Evolutionary conservation across 495 filamentous ascomycete species (phyloP), one percentile per base, ranked within the genome.

Genomic region (Daldinia concentrica): DNA sequence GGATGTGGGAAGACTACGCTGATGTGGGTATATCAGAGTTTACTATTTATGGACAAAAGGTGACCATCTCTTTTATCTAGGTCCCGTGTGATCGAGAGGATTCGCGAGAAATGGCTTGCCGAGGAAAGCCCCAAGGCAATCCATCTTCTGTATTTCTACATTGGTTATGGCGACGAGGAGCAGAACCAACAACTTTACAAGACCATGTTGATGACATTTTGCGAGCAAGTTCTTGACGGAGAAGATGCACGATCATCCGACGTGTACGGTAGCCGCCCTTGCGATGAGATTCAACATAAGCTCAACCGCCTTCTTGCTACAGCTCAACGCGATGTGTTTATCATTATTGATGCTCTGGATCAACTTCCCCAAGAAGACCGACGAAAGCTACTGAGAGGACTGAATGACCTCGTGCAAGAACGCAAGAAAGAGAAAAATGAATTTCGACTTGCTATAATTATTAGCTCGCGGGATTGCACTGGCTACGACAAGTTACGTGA

Each of bases 241-340:
- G 45, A 26, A 9, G 29, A 52, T 17, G 45, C 12, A 12, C 39
- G 27, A 51, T 34, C 43, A 32, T 17, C 17, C 2, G 29, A 62
- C 15, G 9, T 62, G 2, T 62, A 52, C 12, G 17, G 36, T 0
- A 29, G 9, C 14, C 43, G 15, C 12, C 22, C 43, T 4, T 3
- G n/a, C 26, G 19, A 26, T 17, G 45, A 43, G 14, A 52, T 62
- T 19, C 12, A 52, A 17, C 15, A 54, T 9, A 15, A 19, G 9
- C 9, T 62, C n/a, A 26, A 36, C 29, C 3, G 19, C 3, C 17
- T 36, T 8, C 29, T 62, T 3, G 43, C 22, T 24, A 32, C 27
- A 52, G 19, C 45, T 6, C 14, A 54, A 30, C 59, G 59, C 45
- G 43, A 62, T 6, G 14, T 80, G 6, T 79, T 60, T 19, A 67